Percentiles rank a stretch among this genome's conserved stretches.
Conservation (phyloP, 2,329 filamentous ascomycete genomes). For the Aureobasidium leucospermi region DNA sequence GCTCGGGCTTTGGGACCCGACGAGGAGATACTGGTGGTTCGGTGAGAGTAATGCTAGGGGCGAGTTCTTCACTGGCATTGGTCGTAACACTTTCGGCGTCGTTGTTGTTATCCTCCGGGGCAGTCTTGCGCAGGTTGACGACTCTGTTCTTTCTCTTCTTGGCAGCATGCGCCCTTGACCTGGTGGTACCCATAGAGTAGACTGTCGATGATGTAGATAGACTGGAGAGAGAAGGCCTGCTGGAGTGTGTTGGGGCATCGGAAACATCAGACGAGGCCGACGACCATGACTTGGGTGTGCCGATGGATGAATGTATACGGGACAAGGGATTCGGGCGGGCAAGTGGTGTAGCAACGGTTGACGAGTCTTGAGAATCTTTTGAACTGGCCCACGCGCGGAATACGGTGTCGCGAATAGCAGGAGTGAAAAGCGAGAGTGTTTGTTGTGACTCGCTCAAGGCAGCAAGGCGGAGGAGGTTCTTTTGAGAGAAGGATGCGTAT, state of each 20-base stretch:
- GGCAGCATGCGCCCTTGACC: constrained; percentile 53
- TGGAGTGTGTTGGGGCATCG: constrained; percentile 59
- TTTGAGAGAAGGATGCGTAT: constrained; percentile 89
- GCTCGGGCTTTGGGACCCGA: constrained; percentile 22
- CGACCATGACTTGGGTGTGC: constrained; percentile 50
- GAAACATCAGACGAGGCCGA: constrained; percentile 52
- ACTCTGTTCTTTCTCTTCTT: constrained; percentile 79
- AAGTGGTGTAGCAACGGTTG: constrained; percentile 34
- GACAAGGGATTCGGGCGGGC: constrained; percentile 39
- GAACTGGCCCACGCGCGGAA: constrained; percentile 87
- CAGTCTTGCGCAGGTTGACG: constrained; percentile 65
- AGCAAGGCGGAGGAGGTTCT: constrained; percentile 78
- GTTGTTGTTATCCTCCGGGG: constrained; percentile 33
- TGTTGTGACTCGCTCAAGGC: constrained; percentile 81
- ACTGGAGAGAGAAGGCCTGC: constrained; percentile 59
- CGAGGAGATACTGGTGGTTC: constrained; percentile 37
- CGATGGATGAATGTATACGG: constrained; percentile 37
- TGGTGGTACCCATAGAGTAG: constrained; percentile 51
- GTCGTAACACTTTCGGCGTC: constrained; percentile 45
- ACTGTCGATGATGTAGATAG: constrained; percentile 46
- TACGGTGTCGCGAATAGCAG: constrained; percentile 80
- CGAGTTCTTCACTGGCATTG: constrained; percentile 30
- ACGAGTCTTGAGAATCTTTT: constrained; percentile 58
- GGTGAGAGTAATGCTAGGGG: constrained; percentile 50
- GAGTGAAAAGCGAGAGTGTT: constrained; percentile 85